Conservation (phyloP, 192 early-diverging fungal genomes). For the Podila epicladia region DNA sequence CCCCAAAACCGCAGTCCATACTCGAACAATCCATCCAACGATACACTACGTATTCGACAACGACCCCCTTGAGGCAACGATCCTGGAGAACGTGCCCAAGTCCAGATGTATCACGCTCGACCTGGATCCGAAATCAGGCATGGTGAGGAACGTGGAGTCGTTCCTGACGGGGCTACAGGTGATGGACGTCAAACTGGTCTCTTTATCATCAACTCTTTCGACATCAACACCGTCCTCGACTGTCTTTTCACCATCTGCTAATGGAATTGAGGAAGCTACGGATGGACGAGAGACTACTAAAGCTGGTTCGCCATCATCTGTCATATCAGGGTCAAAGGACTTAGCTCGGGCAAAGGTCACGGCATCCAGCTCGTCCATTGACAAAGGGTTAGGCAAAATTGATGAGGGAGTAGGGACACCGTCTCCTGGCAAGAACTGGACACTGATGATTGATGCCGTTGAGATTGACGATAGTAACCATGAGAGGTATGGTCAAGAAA, state of each 20-base stretch:
- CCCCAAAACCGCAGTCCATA: not conserved
- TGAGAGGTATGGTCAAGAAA: slow-evolving; percentile 17
- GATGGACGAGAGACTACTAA: no score
- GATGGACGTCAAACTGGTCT: slow-evolving; percentile 29
- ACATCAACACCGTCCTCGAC: not conserved
- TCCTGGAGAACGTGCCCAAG: slow-evolving; percentile 39
- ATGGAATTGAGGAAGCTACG: no score
- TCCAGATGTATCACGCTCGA: slow-evolving; percentile 35
- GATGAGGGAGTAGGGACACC: not conserved
- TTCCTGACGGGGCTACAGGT: slow-evolving; percentile 29
- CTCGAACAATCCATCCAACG: slow-evolving; percentile 25
- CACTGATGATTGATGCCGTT: slow-evolving; percentile 29
- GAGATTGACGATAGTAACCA: slow-evolving; percentile 23
- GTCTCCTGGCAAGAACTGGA: slow-evolving; percentile 23
- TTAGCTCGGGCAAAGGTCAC: not conserved
- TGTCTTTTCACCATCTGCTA: no score
- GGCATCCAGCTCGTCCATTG: not conserved
- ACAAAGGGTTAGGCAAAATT: not conserved
- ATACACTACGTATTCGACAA: slow-evolving; percentile 46
- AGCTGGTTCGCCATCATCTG: no score
- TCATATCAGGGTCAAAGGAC: not conserved
- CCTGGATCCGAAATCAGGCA: slow-evolving; percentile 28
- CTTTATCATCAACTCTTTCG: slow-evolving; percentile 6
- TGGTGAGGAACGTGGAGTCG: slow-evolving; percentile 34
- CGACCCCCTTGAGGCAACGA: slow-evolving; percentile 34